Conservation (phyloP, 2,329 filamentous ascomycete genomes). For the Diaporthe destruens region DNA sequence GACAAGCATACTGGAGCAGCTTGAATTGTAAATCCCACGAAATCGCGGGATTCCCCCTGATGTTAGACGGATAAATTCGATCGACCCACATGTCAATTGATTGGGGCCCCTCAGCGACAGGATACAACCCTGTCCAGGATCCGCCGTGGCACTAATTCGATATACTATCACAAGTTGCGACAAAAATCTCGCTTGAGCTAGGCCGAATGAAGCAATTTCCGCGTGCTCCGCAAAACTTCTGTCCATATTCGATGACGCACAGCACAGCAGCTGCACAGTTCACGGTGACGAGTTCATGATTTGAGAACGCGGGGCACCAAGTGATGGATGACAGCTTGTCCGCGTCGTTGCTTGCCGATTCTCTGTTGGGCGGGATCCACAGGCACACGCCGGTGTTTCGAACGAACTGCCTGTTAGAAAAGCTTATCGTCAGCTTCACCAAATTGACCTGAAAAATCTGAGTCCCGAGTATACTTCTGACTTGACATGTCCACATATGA, state of each 20-base stretch:
- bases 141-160: slow-evolving; percentile 16
- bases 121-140: slow-evolving; percentile 22
- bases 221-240: slow-evolving; percentile 6
- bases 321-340: neutral
- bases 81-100: slow-evolving; percentile 27
- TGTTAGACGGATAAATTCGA: slow-evolving; percentile 25
- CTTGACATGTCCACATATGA: neutral
- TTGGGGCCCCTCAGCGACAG: slow-evolving; percentile 21
- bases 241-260: slow-evolving; percentile 6
- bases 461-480: slow-evolving; percentile 4
- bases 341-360: neutral
- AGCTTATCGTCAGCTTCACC: neutral
- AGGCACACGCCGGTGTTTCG: slow-evolving; percentile 12
- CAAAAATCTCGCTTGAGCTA: slow-evolving; percentile 22
- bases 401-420: neutral
- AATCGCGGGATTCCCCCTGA: slow-evolving; percentile 16
- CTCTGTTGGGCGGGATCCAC: neutral
- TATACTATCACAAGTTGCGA: slow-evolving; percentile 4
- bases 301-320: slow-evolving; percentile 13
- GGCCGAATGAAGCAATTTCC: slow-evolving; percentile 31
- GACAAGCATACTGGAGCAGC: neutral
- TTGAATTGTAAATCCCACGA: slow-evolving; percentile 13
- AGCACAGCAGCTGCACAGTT: neutral
- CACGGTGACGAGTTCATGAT: slow-evolving; percentile 4
- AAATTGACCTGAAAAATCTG: neutral